These are phyloP conservation scores for Neonectria faginata DNA, from an alignment of 2,329 filamentous ascomycete genomes.

Conservation along the genomic window DNA sequence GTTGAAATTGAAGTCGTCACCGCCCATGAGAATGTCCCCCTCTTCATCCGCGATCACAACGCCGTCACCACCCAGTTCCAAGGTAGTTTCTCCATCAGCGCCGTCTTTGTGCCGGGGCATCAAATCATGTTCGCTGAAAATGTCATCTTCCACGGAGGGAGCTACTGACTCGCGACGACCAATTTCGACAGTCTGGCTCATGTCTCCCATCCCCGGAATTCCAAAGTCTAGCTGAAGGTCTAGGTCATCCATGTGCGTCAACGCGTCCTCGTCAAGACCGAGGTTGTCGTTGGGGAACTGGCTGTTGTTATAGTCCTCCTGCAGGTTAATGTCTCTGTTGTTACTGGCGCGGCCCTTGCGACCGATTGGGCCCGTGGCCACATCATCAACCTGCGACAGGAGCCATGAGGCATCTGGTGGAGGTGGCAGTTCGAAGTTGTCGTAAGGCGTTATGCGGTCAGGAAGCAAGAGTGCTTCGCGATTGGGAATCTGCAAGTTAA, in stretches of 20 bases:
- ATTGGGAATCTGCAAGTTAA: constrained; percentile 82
- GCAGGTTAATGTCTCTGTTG: constrained; percentile 75
- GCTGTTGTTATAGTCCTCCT: constrained; percentile 78
- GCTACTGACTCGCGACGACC: constrained; percentile 85
- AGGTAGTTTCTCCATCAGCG: constrained; percentile 65
- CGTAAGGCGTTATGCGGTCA: constrained; percentile 92
- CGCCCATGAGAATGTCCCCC: constrained; percentile 71
- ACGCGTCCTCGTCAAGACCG: constrained; percentile 67
- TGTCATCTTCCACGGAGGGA: constrained; percentile 75
- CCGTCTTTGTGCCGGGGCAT: constrained; percentile 68
- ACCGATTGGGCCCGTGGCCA: constrained; percentile 63
- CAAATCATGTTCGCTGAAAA: constrained; percentile 73
- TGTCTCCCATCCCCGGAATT: constrained; percentile 72
- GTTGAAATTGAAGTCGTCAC: constrained; percentile 74
- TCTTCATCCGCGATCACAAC: constrained; percentile 73
- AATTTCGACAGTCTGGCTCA: constrained; percentile 80
- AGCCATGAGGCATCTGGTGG: constrained; percentile 90
- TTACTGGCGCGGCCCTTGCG: constrained; percentile 69
- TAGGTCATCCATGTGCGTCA: constrained; percentile 72
- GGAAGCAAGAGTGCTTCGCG: constrained; percentile 89
- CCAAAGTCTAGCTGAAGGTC: constrained; percentile 81
- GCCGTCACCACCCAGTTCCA: constrained; percentile 64
- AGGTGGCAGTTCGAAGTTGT: constrained; percentile 80
- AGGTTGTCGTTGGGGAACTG: constrained; percentile 81
- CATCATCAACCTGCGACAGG: constrained; percentile 78